phyloP scores from a whole-genome alignment of 208 protist species.

The Trichomonas tenax region DNA sequence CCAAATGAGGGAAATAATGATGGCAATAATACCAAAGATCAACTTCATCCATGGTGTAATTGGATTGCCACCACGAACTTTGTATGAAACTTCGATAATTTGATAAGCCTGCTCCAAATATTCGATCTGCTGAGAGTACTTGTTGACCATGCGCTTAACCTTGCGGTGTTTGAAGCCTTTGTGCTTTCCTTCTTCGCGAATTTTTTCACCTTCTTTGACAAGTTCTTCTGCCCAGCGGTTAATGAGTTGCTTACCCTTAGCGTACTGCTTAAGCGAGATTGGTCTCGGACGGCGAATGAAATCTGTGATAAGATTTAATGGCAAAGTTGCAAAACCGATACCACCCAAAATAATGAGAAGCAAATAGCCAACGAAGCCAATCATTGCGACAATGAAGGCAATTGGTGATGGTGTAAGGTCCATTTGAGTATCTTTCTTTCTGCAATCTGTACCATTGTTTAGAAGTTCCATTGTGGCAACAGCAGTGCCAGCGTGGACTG shows the following conservation, averaged over 20 bases:
- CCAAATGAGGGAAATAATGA: not conserved
- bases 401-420: not conserved
- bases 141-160: not conserved
- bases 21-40: not conserved
- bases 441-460: not conserved
- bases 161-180: not conserved
- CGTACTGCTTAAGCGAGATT: not conserved
- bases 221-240: not conserved
- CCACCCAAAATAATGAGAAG: not conserved
- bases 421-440: not conserved
- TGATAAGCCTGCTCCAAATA: not conserved
- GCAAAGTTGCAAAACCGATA: not conserved
- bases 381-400: not conserved
- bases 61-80: slow-evolving; percentile 1
- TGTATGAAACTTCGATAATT: not conserved
- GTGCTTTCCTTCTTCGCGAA: not conserved
- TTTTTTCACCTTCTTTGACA: not conserved
- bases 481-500: not conserved
- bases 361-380: not conserved
- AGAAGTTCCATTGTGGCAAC: not conserved
- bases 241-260: not conserved
- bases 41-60: not conserved
- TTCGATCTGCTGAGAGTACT: not conserved
- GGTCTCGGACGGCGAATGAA: not conserved
- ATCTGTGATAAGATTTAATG: not conserved